Base-by-base conservation (phyloP, 2,329 filamentous ascomycete species). In the Aspergillus pseudoviridinutans region DNA sequence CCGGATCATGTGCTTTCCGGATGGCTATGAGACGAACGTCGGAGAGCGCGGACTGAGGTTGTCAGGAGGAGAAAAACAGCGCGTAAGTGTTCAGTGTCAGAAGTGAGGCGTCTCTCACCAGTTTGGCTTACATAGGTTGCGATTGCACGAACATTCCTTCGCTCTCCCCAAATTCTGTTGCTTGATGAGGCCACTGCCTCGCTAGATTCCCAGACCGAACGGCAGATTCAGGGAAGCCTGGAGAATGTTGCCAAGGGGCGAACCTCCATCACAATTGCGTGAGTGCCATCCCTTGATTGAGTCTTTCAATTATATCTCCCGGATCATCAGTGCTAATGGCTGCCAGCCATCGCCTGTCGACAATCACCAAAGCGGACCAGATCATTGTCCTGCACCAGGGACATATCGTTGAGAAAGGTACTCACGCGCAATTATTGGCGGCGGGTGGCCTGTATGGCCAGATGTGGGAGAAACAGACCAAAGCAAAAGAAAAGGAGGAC, bases 21-120 rank as follows among this genome's bases (percentile, higher is more conserved):
- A 95, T 67, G 85, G 86, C 46, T 96, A 96, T 70, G 77, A 89
- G 38, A 94, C 91, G 3, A 92, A 91, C 69, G 91, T 96, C 51
- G 91, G 91, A 61, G 91, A 96, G 72, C 87, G 91, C 56, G 91
- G 91, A 27, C 72, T 79, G 8, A 78, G 77, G 50, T 71, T 83
- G 25, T 80, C 78, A 4, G 79, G 79, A 25, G 81, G 80, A 22
- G 79, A 83, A 67, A 64, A 79, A n/a, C 81, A 83, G 65, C 74
- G 80, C 3, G 65, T 81, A 27, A 38, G 35, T 38, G 35, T 38
- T 38, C 35, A 38, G 35, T 38, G 8, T 38, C 35, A 38, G 35
- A 5, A 38, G 35, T 2, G 35, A 12, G 35, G 35, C 35, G 35
- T 38, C 35, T 38, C 35, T 38, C 35, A 38, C 35, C 35, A 38